Evolutionary conservation across 257 asterid species (phyloP).

Genomic region (Nicotiana benthamiana): DNA sequence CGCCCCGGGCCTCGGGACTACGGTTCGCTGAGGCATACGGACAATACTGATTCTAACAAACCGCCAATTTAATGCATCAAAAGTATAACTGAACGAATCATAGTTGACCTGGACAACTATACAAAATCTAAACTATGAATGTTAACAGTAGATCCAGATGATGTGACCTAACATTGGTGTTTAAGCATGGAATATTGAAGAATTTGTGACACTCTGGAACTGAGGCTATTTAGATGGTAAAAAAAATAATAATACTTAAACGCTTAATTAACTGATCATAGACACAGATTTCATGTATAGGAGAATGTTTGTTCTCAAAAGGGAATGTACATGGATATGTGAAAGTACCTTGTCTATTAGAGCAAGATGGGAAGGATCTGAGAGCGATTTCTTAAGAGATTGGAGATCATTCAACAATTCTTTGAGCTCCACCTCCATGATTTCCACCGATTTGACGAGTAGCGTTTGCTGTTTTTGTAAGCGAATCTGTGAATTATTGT

Average conservation of each 20-base stretch:
- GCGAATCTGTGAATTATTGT: background rate
- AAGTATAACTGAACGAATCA: background rate
- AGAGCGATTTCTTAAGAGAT: constrained; percentile 34
- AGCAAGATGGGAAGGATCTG: constrained; percentile 37
- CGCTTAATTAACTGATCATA: background rate
- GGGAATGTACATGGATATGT: background rate
- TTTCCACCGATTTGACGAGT: background rate
- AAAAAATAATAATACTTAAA: background rate
- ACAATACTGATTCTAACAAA: too few species aligned
- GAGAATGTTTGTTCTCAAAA: background rate
- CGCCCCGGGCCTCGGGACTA: too few species aligned
- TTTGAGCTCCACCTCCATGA: constrained; percentile 62
- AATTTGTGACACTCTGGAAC: background rate
- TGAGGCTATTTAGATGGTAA: background rate
- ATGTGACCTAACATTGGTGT: background rate
- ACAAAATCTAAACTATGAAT: background rate
- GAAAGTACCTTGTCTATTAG: constrained; percentile 36
- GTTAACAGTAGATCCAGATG: background rate
- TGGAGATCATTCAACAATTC: constrained; percentile 49
- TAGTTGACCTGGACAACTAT: background rate
- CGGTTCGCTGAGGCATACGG: too few species aligned
- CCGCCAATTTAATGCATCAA: background rate
- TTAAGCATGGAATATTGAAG: background rate
- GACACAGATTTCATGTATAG: background rate
- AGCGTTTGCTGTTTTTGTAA: background rate